Percentiles rank a stretch among this genome's conserved stretches.
phyloP scores from a whole-genome alignment of 1,284 basidiomycete genomes.

The Sanguinoderma infundibulare region DNA sequence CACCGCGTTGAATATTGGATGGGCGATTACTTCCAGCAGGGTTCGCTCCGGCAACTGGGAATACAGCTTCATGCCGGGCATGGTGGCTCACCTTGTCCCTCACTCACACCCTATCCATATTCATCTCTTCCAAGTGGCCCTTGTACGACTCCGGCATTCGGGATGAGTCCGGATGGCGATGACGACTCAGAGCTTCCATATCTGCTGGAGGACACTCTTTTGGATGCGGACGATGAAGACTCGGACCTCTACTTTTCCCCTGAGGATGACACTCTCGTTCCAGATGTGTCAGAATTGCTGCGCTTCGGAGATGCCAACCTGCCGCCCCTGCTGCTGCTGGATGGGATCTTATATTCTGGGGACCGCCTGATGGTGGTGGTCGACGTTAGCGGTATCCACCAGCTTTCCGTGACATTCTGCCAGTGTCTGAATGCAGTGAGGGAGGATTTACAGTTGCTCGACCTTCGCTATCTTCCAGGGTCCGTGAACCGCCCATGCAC shows the following conservation, averaged over 20 bases:
- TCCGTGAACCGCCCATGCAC: background rate
- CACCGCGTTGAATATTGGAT: background rate
- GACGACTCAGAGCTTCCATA: background rate
- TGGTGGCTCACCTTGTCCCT: background rate
- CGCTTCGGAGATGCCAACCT: background rate
- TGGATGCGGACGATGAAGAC: background rate
- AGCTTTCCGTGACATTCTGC: background rate
- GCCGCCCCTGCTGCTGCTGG: background rate
- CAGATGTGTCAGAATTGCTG: background rate
- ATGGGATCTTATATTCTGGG: too few relatives aligned
- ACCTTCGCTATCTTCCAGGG: background rate
- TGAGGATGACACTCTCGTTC: background rate
- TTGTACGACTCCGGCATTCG: too few relatives aligned
- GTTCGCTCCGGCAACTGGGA: background rate
- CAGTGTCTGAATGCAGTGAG: background rate
- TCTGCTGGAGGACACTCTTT: background rate
- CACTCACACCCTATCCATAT: background rate
- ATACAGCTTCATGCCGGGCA: background rate
- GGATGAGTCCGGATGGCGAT: background rate
- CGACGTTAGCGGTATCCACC: background rate
- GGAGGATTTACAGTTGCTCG: background rate
- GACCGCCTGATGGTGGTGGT: background rate
- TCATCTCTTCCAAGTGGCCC: too few relatives aligned
- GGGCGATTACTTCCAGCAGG: background rate
- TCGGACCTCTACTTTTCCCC: background rate